Conservation (phyloP, 2,329 filamentous ascomycete species). For the Claviceps purpurea region DNA sequence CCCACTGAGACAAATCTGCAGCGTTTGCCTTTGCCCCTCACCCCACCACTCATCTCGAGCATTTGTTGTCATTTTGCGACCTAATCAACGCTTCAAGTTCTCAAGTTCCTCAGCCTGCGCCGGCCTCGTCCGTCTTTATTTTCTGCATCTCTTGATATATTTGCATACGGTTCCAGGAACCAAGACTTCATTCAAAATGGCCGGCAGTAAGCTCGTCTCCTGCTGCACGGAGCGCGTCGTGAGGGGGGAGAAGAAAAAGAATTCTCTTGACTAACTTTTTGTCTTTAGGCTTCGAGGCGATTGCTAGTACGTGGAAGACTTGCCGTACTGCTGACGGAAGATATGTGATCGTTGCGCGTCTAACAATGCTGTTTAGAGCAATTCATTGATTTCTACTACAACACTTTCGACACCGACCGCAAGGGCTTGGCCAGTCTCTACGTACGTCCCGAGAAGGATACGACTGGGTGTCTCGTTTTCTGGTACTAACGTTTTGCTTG, state of each 20-base stretch:
- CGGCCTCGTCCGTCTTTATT: constrained; percentile 1
- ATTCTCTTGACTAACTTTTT: constrained; percentile 10
- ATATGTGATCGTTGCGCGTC: not conserved
- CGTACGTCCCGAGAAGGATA: constrained; percentile 42
- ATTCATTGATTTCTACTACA: constrained; percentile 87
- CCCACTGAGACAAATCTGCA: constrained; percentile 16
- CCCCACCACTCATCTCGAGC: constrained; percentile 15
- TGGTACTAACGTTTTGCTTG: constrained; percentile 2
- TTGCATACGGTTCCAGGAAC: not conserved
- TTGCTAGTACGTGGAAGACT: constrained; percentile 30
- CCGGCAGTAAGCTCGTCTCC: constrained; percentile 15
- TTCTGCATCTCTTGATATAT: constrained; percentile 3
- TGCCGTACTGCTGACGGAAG: not conserved
- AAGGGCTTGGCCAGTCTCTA: constrained; percentile 57
- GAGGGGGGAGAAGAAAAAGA: constrained; percentile 5
- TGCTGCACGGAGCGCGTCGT: not conserved
- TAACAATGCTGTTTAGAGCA: constrained; percentile 44
- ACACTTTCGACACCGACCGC: constrained; percentile 67
- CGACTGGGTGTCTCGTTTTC: not conserved
- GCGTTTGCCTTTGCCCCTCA: constrained; percentile 19
- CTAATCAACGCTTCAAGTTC: constrained; percentile 13
- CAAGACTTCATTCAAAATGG: constrained; percentile 17
- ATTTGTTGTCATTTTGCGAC: constrained; percentile 17
- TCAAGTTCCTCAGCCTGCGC: constrained; percentile 1
- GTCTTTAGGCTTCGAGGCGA: constrained; percentile 27